Conservation (phyloP, 2,329 filamentous ascomycete genomes). For the Colletotrichum nymphaeae region DNA sequence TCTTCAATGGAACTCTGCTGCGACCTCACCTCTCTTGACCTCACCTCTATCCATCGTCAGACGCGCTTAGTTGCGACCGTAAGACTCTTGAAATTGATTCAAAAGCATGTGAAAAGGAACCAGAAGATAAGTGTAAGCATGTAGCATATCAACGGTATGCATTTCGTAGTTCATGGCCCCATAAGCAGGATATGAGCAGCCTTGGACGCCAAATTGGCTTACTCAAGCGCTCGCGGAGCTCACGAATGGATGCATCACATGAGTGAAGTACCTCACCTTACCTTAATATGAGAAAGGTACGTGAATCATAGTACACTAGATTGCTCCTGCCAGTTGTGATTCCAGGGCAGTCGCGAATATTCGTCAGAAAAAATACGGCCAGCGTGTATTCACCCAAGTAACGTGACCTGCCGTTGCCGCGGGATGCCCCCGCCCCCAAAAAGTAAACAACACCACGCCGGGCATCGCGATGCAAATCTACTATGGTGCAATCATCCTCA, state of each 20-base stretch:
- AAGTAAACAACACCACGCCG: not conserved
- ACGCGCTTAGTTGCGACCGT: not conserved
- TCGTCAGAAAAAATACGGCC: not conserved
- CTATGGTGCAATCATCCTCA: not conserved
- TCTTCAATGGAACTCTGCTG: conserved; percentile 27
- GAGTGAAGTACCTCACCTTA: too few relatives aligned
- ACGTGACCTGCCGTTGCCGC: not conserved
- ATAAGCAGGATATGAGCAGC: too few relatives aligned
- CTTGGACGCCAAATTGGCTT: too few relatives aligned
- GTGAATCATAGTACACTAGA: too few relatives aligned
- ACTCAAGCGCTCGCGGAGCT: too few relatives aligned
- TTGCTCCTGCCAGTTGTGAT: not conserved
- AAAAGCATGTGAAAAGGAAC: too few relatives aligned
- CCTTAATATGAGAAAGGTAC: too few relatives aligned
- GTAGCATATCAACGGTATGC: too few relatives aligned
- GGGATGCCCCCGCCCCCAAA: not conserved
- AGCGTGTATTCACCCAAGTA: not conserved
- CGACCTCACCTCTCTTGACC: conserved; percentile 5
- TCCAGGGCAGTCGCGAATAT: not conserved
- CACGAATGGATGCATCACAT: too few relatives aligned
- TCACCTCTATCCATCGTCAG: not conserved
- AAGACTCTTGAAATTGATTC: too few relatives aligned
- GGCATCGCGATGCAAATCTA: not conserved
- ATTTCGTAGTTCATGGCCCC: too few relatives aligned
- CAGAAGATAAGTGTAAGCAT: too few relatives aligned